These are phyloP conservation scores for Neostapfia colusana DNA, from an alignment of 176 grass and related monocot genomes.

Conservation along the genomic window DNA sequence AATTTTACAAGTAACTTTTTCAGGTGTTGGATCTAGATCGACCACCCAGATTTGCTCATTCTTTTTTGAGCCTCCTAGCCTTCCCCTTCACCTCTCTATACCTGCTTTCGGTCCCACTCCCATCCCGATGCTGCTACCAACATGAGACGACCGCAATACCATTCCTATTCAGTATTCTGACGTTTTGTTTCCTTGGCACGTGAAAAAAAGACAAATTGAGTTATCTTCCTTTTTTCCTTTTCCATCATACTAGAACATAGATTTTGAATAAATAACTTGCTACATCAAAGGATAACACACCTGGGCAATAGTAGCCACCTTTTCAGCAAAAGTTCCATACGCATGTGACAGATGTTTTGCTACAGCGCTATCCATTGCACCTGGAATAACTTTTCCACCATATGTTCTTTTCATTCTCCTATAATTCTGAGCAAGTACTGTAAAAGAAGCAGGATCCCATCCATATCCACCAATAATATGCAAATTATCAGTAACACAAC, in stretches of 20 bases:
- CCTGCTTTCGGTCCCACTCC: neutral
- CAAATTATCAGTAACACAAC: slow-evolving; percentile 80
- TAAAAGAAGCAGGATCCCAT: slow-evolving; percentile 85
- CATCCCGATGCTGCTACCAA: no score
- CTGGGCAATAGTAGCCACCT: slow-evolving; percentile 86
- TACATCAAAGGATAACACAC: slow-evolving; percentile 33
- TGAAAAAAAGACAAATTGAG: neutral
- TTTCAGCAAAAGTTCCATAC: slow-evolving; percentile 83
- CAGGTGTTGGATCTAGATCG: neutral
- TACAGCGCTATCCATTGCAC: slow-evolving; percentile 78
- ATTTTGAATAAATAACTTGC: slow-evolving; percentile 1
- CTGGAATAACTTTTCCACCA: slow-evolving; percentile 89
- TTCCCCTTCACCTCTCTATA: neutral
- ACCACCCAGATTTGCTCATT: neutral
- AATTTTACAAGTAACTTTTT: no score
- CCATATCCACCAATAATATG: slow-evolving; percentile 81
- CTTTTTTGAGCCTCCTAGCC: no score
- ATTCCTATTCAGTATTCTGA: neutral
- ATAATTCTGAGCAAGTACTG: slow-evolving; percentile 78
- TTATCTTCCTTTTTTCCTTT: neutral
- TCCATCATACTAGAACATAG: neutral
- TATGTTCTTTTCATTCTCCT: slow-evolving; percentile 78
- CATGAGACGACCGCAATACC: neutral
- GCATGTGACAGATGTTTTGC: slow-evolving; percentile 88
- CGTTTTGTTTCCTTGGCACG: neutral